A percentile compares a stretch with the other conserved stretches of the same genome.
Conservation (phyloP, 148 eudicot genomes). For the Cornus kousa region DNA sequence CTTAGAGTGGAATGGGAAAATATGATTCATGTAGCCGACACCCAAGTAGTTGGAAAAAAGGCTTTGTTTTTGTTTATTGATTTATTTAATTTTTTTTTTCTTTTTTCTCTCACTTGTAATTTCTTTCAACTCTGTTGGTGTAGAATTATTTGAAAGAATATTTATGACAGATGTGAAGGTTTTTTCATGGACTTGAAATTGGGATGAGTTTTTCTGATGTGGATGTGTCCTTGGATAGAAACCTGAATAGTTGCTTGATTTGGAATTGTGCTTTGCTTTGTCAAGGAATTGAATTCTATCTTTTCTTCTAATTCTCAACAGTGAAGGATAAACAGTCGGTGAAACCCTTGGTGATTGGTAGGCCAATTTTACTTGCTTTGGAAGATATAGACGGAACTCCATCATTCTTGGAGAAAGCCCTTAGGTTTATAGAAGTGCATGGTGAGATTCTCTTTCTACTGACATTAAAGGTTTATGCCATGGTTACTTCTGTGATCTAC, state of each 20-base stretch:
- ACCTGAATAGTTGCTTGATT: background rate
- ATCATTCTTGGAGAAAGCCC: constrained; percentile 93
- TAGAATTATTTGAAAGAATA: background rate
- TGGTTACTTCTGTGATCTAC: background rate
- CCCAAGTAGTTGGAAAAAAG: no score
- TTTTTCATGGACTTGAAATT: background rate
- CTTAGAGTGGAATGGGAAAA: no score
- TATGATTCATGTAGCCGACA: no score
- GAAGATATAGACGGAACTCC: constrained; percentile 98
- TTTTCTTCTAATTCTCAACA: constrained; percentile 13
- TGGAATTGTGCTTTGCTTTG: background rate
- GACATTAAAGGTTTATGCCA: background rate
- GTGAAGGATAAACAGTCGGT: constrained; percentile 53
- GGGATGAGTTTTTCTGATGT: background rate
- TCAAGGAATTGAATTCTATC: background rate
- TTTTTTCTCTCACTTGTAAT: background rate
- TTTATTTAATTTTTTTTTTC: no score
- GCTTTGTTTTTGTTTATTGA: no score
- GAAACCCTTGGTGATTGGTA: constrained; percentile 70
- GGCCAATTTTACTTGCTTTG: constrained; percentile 85
- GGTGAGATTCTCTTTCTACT: constrained; percentile 47
- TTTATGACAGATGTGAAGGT: background rate
- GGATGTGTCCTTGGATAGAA: background rate
- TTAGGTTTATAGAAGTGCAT: constrained; percentile 68
- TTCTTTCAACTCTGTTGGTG: background rate